Percentiles rank a stretch among this genome's conserved stretches.
phyloP scores from a whole-genome alignment of 768 basidiomycete species.

The Amanita molliuscula region DNA sequence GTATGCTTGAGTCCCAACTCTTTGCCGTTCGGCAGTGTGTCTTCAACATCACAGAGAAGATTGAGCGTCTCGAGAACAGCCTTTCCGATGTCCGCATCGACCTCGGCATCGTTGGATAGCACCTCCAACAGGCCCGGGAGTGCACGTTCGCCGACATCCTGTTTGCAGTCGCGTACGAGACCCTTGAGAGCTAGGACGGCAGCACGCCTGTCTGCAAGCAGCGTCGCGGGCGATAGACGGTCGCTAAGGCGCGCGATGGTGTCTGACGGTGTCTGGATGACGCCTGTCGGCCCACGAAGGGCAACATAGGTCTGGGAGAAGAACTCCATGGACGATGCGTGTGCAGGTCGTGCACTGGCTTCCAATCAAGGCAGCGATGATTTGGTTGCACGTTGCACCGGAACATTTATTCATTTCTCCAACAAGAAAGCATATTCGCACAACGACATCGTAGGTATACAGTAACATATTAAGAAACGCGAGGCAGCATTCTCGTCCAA shows the following conservation, averaged over 20 bases:
- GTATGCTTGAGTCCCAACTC: slow-evolving; percentile 81
- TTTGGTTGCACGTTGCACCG: no score
- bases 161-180: slow-evolving; percentile 81
- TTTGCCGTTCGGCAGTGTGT: slow-evolving; percentile 31
- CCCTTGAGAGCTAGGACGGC: slow-evolving; percentile 93
- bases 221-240: slow-evolving; percentile 79
- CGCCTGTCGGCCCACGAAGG: slow-evolving; percentile 73
- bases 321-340: slow-evolving; percentile 54
- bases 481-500: no score
- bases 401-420: no score
- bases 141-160: slow-evolving; percentile 75
- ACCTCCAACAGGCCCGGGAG: slow-evolving; percentile 72
- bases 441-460: no score
- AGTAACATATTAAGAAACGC: no score
- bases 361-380: no score
- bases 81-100: slow-evolving; percentile 88
- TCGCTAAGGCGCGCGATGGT: slow-evolving; percentile 86
- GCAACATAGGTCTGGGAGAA: slow-evolving; percentile 79
- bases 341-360: background rate
- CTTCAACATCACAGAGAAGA: slow-evolving; percentile 75
- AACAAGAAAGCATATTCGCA: no score
- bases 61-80: slow-evolving; percentile 86
- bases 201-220: slow-evolving; percentile 86
- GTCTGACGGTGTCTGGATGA: slow-evolving; percentile 74
- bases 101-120: slow-evolving; percentile 77